Percentiles rank a stretch among this genome's conserved stretches.
phyloP scores from a whole-genome alignment of 139 green algal genomes.

The Chlamydomonas schloesseri region DNA sequence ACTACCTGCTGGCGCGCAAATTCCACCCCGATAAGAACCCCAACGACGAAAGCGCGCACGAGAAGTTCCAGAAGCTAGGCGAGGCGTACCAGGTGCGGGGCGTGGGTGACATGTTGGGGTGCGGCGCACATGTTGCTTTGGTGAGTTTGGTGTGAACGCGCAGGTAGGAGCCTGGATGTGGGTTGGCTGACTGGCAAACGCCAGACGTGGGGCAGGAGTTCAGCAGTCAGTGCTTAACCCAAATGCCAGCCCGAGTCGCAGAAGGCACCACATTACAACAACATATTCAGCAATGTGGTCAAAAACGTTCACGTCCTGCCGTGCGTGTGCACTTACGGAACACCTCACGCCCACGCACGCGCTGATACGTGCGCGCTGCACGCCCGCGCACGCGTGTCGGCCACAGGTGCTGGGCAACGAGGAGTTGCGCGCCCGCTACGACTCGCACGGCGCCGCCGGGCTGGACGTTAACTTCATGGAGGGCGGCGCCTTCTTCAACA shows the following conservation, averaged over 20 bases:
- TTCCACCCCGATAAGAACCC: constrained; percentile 94
- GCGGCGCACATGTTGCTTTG: no score
- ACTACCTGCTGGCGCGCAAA: constrained; percentile 91
- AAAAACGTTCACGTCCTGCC: no score
- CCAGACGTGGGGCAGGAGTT: no score
- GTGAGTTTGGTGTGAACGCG: no score
- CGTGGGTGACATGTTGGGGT: not conserved
- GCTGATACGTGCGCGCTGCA: no score
- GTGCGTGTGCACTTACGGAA: not conserved
- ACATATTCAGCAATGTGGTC: no score
- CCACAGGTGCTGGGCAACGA: constrained; percentile 84
- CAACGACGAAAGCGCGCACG: constrained; percentile 80
- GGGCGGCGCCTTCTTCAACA: constrained; percentile 82
- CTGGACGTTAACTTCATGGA: constrained; percentile 92
- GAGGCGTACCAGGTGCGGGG: constrained; percentile 79
- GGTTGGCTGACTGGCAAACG: no score
- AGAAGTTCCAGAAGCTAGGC: constrained; percentile 89
- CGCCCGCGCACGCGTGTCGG: not conserved
- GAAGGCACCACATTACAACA: no score
- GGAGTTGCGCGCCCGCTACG: constrained; percentile 82
- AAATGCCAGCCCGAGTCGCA: no score
- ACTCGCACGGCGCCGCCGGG: constrained; percentile 77
- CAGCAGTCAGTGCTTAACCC: no score
- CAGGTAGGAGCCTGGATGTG: no score
- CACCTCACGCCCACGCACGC: not conserved